Base-by-base conservation (phyloP, 495 filamentous ascomycete genomes). In the Bacidia rubella region DNA sequence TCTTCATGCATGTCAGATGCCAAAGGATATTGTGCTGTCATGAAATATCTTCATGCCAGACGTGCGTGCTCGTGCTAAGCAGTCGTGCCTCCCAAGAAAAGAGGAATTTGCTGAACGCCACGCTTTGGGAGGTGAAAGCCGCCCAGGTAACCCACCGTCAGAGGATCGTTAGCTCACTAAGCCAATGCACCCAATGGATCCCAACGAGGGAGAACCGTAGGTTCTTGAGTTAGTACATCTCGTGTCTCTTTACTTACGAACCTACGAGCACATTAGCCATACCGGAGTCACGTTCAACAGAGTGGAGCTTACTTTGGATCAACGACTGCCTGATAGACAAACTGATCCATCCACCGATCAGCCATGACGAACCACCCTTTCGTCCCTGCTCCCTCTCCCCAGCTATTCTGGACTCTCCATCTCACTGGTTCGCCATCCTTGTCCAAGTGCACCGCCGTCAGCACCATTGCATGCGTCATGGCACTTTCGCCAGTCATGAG, bases 381-480 rank as follows among this genome's bases (percentile, higher is more conserved):
- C 17, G 76, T 73, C 0, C 87, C 87, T 0, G 71, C 74, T 0
- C 50, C 64, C 23, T 74, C 70, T 11, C 85, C 86, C 87, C 87
- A 94, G 10, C 73, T 79, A 58, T 94, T 94, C 72, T 94, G 84
- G 44, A 94, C 85, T 25, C 86, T 67, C 87, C 87, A 93, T 47
- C 86, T 69, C 2, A 85, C 76, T 1, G 80, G 70, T 60, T 76
- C 72, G 0, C 76, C 79, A 32, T 78, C 71, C n/a, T 64, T 66
- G 49, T 81, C 74, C 9, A 93, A 55, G 63, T 93, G 86, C 44
- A 93, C 87, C 0, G 75, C 88, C 2, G 85, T 93, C 43, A 95
- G 66, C 1, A 92, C 85, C 87, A 95, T 95, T 0, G 87, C 87
- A 60, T 92, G 87, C 7, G 86, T 94, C 87, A 94, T 90, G 4